Evolutionary conservation across 176 grass and related monocot species (phyloP).

Genomic region (Oryza meyeriana): DNA sequence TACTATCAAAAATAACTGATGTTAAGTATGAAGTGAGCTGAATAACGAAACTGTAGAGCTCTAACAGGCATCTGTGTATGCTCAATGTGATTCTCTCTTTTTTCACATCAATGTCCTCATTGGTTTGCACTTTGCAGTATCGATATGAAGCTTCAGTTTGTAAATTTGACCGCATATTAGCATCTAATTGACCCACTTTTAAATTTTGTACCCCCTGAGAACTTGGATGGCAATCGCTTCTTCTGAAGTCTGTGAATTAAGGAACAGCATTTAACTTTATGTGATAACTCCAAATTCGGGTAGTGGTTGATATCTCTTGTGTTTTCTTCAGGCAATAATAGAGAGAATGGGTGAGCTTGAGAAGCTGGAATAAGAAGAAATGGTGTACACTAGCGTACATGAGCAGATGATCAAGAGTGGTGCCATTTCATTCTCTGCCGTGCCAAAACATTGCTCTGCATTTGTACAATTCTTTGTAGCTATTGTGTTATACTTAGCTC

Average conservation of each 20-base stretch:
- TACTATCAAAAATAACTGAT: neutral
- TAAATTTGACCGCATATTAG: neutral
- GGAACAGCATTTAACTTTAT: neutral
- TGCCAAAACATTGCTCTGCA: neutral
- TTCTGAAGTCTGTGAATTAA: neutral
- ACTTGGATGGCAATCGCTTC: neutral
- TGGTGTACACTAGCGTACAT: neutral
- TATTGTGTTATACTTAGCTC: slow-evolving; percentile 2
- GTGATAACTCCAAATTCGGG: neutral
- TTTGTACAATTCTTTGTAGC: slow-evolving; percentile 45
- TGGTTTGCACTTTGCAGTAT: neutral
- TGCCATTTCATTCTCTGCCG: neutral
- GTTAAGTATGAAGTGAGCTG: neutral
- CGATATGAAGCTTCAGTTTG: neutral
- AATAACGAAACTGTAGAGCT: neutral
- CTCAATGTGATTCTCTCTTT: neutral
- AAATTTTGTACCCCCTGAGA: neutral
- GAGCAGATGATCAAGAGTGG: neutral
- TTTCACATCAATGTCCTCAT: neutral
- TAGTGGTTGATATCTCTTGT: neutral
- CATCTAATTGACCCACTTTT: neutral
- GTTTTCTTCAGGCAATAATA: slow-evolving; percentile 54
- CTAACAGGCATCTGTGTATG: neutral
- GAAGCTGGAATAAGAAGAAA: slow-evolving; percentile 52
- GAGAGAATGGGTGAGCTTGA: slow-evolving; percentile 65